These are phyloP conservation scores for Ciborinia camelliae DNA, from an alignment of 2,329 filamentous ascomycete genomes.

Conservation along the genomic window DNA sequence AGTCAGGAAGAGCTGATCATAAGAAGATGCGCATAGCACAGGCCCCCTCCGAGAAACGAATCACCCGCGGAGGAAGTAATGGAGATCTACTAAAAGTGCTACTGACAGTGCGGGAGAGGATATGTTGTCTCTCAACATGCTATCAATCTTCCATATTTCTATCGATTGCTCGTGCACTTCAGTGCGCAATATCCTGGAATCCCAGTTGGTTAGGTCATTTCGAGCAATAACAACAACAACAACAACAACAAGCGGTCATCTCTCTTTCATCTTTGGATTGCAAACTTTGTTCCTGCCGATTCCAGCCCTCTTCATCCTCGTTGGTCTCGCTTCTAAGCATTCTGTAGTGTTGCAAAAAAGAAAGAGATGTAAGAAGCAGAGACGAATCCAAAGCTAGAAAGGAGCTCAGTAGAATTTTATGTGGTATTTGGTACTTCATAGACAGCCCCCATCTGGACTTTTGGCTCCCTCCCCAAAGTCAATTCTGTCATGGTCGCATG, in stretches of 20 bases:
- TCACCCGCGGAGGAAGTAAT: neutral
- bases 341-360: neutral
- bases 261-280: neutral
- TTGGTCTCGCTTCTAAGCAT: neutral
- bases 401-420: no score
- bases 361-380: neutral
- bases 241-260: neutral
- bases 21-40: neutral
- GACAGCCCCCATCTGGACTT: no score
- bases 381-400: no score
- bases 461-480: no score
- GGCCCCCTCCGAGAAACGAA: neutral
- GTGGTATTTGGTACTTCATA: neutral
- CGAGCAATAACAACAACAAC: neutral
- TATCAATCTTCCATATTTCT: neutral
- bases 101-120: neutral
- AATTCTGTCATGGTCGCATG: no score
- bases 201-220: neutral
- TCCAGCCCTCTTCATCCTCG: neutral
- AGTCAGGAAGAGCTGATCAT: neutral
- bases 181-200: neutral
- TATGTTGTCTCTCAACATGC: neutral
- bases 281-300: neutral
- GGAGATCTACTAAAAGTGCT: neutral
- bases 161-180: neutral